These are phyloP conservation scores for Beta lomatogona DNA, from an alignment of 179 eudicot genomes.

Conservation along the genomic window DNA sequence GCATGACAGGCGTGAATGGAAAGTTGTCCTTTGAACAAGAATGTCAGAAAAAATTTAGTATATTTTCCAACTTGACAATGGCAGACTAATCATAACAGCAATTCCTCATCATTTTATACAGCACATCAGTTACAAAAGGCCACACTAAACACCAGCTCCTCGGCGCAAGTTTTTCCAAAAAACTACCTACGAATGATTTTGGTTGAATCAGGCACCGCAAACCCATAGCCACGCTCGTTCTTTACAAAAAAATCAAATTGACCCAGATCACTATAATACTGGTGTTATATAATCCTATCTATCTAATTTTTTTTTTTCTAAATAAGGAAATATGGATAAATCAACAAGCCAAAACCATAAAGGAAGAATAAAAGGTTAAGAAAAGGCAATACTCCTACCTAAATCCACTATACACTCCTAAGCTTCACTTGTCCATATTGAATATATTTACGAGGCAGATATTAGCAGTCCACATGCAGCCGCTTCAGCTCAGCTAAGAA, in stretches of 20 bases:
- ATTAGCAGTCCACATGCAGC: conserved; percentile 49
- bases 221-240: conserved; percentile 8
- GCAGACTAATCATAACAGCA: background rate
- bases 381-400: conserved; percentile 13
- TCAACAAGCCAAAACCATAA: conserved; percentile 15
- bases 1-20: conserved; percentile 2
- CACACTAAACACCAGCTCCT: background rate
- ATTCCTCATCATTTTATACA: conserved; percentile 12
- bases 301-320: background rate
- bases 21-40: background rate
- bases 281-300: background rate
- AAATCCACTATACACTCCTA: conserved; percentile 28
- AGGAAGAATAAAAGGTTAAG: background rate
- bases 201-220: background rate
- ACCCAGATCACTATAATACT: background rate
- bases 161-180: background rate
- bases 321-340: background rate
- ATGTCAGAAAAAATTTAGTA: background rate
- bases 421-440: background rate
- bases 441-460: conserved; percentile 24
- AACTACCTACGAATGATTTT: background rate
- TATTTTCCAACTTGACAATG: background rate
- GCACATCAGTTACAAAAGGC: conserved; percentile 6
- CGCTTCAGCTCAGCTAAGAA: conserved; percentile 74
- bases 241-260: conserved; percentile 15